phyloP scores from a whole-genome alignment of 2,329 filamentous ascomycete species.

The Fusarium nelsonii region DNA sequence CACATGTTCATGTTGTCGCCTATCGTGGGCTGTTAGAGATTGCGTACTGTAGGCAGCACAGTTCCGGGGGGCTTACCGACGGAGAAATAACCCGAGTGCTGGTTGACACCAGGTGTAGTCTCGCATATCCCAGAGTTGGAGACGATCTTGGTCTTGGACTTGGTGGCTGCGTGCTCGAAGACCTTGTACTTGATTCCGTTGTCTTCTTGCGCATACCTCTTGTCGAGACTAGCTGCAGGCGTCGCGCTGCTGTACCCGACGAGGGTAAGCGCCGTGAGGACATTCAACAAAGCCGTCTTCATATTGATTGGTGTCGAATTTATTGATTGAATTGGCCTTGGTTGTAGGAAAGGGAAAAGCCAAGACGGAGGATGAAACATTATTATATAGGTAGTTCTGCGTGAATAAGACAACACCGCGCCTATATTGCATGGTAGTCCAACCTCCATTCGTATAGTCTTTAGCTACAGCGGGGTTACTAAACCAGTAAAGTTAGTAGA shows the following conservation, averaged over 20 bases:
- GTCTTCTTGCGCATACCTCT: neutral
- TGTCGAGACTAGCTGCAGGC: slow-evolving; percentile 3
- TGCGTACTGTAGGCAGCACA: accelerated
- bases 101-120: slow-evolving; percentile 70
- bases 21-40: slow-evolving; percentile 45
- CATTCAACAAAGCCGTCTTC: neutral
- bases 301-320: neutral
- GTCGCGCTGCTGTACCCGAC: neutral
- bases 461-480: neutral
- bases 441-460: neutral
- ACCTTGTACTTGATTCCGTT: slow-evolving; percentile 20
- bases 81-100: slow-evolving; percentile 73
- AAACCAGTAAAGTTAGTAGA: neutral
- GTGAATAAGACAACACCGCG: neutral
- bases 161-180: slow-evolving; percentile 34
- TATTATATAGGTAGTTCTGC: neutral
- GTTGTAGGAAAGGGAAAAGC: accelerated
- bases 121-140: slow-evolving; percentile 61
- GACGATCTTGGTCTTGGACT: slow-evolving; percentile 33
- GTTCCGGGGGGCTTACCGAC: slow-evolving; percentile 57
- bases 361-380: neutral
- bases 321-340: neutral
- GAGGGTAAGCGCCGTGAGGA: slow-evolving; percentile 6
- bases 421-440: neutral
- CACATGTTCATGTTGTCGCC: slow-evolving; percentile 45